These are phyloP conservation scores for Globisporangium camurandrum DNA, from an alignment of 352 stramenopile species.

Conservation along the genomic window DNA sequence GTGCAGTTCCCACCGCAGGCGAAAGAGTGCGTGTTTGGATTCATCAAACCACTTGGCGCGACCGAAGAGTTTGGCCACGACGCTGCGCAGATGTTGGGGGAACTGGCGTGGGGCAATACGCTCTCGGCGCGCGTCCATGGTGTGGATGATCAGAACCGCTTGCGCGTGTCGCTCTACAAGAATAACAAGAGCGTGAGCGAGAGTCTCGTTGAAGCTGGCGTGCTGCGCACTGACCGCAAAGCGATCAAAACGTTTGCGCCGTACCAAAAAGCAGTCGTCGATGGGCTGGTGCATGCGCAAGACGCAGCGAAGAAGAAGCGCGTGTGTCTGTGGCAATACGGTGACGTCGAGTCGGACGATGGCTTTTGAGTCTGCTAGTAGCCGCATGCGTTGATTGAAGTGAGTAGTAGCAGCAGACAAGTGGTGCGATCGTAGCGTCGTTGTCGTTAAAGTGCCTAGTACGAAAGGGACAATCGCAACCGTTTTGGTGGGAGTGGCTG, in stretches of 20 bases:
- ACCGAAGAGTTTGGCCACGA: conserved; percentile 91
- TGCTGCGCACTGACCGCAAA: conserved; percentile 87
- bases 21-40: conserved; percentile 79
- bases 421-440: too few species aligned
- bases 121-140: conserved; percentile 70
- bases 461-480: too few species aligned
- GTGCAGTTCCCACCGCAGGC: conserved; percentile 87
- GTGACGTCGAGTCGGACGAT: conserved; percentile 95
- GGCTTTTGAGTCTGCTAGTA: conserved; percentile 9
- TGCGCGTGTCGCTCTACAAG: conserved; percentile 71
- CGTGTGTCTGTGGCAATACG: conserved; percentile 94
- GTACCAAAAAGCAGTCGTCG: conserved; percentile 78
- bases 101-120: conserved; percentile 90
- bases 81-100: conserved; percentile 84
- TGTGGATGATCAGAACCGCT: conserved; percentile 57
- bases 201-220: conserved; percentile 80
- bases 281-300: conserved; percentile 88
- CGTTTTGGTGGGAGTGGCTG: too few species aligned
- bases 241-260: conserved; percentile 46
- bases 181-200: conserved; percentile 86
- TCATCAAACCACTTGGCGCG: conserved; percentile 75
- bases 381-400: too few species aligned
- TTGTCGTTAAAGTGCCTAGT: too few species aligned
- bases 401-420: too few species aligned
- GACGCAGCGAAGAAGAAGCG: conserved; percentile 89